Conservation (phyloP, 495 filamentous ascomycete genomes). For the Aspergillus cavernicola region DNA sequence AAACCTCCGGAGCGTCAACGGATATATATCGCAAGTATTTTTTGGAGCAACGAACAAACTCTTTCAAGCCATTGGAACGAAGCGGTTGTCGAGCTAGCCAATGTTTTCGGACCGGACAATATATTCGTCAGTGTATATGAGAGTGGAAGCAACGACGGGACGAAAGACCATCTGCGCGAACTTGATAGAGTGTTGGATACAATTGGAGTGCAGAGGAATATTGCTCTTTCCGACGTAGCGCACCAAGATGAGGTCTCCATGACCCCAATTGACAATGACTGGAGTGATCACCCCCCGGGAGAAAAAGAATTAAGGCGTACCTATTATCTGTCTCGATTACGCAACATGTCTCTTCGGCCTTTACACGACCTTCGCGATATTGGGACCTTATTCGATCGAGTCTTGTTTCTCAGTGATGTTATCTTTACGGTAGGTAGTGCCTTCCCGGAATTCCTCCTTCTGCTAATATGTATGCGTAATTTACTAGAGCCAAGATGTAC, state of each 20-base stretch:
- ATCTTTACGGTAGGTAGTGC: constrained; percentile 56
- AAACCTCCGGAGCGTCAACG: constrained; percentile 3
- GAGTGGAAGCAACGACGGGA: constrained; percentile 67
- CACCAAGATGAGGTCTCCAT: constrained; percentile 51
- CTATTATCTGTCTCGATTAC: constrained; percentile 60
- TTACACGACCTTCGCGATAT: constrained; percentile 39
- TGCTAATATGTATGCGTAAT: background rate
- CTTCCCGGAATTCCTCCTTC: background rate
- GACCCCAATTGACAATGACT: constrained; percentile 29
- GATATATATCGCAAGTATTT: background rate
- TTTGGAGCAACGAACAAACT: constrained; percentile 64
- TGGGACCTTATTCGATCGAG: constrained; percentile 58
- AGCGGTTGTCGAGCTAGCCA: constrained; percentile 53
- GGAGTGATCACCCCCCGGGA: constrained; percentile 9
- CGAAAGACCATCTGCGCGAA: constrained; percentile 59
- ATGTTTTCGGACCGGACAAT: constrained; percentile 58
- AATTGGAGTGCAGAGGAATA: constrained; percentile 48
- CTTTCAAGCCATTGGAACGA: constrained; percentile 60
- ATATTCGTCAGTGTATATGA: constrained; percentile 69
- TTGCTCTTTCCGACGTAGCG: constrained; percentile 51
- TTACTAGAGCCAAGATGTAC: constrained; percentile 56
- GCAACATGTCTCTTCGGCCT: constrained; percentile 55
- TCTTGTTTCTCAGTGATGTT: constrained; percentile 75
- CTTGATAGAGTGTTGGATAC: constrained; percentile 53
- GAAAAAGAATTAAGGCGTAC: constrained; percentile 59